These are phyloP conservation scores for Ophiocordyceps camponoti-saundersi DNA, from an alignment of 2,329 filamentous ascomycete genomes.

Conservation along the genomic window DNA sequence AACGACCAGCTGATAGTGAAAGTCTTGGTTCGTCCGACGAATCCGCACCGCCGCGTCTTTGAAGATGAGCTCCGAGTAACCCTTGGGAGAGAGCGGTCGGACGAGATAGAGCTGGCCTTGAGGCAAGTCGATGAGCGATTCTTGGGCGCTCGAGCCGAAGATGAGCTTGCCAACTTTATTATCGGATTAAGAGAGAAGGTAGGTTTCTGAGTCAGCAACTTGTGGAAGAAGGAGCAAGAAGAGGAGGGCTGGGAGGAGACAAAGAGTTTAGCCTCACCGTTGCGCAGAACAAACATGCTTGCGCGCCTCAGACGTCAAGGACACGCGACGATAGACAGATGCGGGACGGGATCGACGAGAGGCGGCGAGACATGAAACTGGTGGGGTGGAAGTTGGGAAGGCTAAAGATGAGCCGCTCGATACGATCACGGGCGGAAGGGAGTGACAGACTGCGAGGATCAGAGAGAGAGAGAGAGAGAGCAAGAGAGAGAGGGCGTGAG, in stretches of 20 bases:
- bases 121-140: constrained; percentile 83
- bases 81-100: constrained; percentile 85
- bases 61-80: constrained; percentile 97
- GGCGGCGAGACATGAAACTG: neutral
- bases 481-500: too few relatives aligned
- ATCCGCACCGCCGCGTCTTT: constrained; percentile 90
- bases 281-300: constrained; percentile 25
- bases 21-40: constrained; percentile 83
- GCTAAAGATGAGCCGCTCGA: neutral
- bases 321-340: neutral
- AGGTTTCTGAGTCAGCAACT: neutral
- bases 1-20: constrained; percentile 91
- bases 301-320: neutral
- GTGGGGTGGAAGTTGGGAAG: too few relatives aligned
- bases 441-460: too few relatives aligned
- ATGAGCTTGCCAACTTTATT: constrained; percentile 71
- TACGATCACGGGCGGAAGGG: neutral
- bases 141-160: constrained; percentile 74
- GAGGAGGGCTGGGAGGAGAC: neutral
- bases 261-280: constrained; percentile 18
- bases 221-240: neutral
- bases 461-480: too few relatives aligned
- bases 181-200: neutral
- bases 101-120: constrained; percentile 97
- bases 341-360: neutral